Evolutionary conservation across 2,329 filamentous ascomycete species (phyloP), one percentile per base, ranked within the genome.

Genomic region (Neodidymelliopsis sp.): DNA sequence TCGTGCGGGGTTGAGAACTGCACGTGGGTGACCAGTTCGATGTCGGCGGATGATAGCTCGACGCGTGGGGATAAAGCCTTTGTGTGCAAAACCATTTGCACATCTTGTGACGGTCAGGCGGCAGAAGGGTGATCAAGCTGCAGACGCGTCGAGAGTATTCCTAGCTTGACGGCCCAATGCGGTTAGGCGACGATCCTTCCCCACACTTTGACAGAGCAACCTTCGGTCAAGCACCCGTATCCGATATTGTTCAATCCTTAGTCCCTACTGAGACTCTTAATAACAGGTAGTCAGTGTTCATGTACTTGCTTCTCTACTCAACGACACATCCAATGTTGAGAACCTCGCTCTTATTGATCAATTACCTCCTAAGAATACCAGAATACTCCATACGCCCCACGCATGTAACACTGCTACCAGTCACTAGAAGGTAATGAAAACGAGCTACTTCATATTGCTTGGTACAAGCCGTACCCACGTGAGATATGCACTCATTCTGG

Each of bases 21-120:
- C 49, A 53, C 49, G 49, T 53, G 49, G 44, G 38, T 27, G 34
- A 48, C 19, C 33, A 25, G 44, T 22, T 53, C 49, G 49, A 53
- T 16, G 30, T 28, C 37, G 19, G 33, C 18, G 25, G 10, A 19
- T 12, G 20, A 42, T 16, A 8, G 18, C n/a, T 28, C 15, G 25
- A 43, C 34, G 18, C 23, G 39, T 34, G 23, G 24, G 34, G 47
- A 29, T 15, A 29, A 25, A 38, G 19, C 25, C 18, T 44, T 36
- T 40, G 40, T 24, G 23, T 22, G 29, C 29, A 16, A 38, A 33
- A 43, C 34, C 23, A 15, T 23, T 23, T 13, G 40, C 35, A 25
- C 15, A 25, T 13, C 28, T 13, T 34, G 29, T 11, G 19, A 22
- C 20, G 40, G 40, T 34, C 40, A 30, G 11, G 24, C 19, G 40